phyloP scores from a whole-genome alignment of 2,329 filamentous ascomycete species.

The Xylaria sp. region DNA sequence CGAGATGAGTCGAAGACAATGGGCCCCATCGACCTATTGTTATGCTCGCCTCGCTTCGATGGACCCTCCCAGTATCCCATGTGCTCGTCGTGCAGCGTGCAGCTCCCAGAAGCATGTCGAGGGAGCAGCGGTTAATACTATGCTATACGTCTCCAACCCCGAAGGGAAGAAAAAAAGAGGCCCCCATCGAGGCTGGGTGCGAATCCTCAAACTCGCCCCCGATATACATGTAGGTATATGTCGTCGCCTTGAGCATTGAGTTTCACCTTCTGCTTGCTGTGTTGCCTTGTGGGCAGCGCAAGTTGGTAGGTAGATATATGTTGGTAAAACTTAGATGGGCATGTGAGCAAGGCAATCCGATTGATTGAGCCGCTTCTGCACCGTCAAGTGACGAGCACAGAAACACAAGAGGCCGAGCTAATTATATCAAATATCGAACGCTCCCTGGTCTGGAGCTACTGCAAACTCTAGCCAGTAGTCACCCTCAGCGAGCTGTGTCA shows the following conservation, averaged over 20 bases:
- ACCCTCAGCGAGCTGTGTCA: conserved; percentile 44
- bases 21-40: conserved; percentile 24
- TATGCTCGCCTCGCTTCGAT: conserved; percentile 36
- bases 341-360: not conserved
- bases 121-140: conserved; percentile 32
- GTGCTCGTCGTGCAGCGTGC: conserved; percentile 35
- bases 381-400: conserved; percentile 46
- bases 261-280: conserved; percentile 2
- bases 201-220: conserved; percentile 46
- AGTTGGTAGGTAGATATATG: not conserved
- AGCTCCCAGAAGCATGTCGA: conserved; percentile 22
- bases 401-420: conserved; percentile 48
- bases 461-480: conserved; percentile 51
- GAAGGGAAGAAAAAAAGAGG: conserved; percentile 25
- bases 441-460: conserved; percentile 50
- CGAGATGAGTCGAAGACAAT: conserved; percentile 30
- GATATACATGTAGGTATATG: conserved; percentile 21
- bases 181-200: conserved; percentile 39
- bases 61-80: conserved; percentile 31
- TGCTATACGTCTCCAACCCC: conserved; percentile 36
- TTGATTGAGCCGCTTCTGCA: conserved; percentile 30
- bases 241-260: conserved; percentile 14
- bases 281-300: not conserved
- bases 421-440: conserved; percentile 54
- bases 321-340: not conserved